These are phyloP conservation scores for Annulohypoxylon stygium DNA, from an alignment of 495 filamentous ascomycete species.

Conservation along the genomic window DNA sequence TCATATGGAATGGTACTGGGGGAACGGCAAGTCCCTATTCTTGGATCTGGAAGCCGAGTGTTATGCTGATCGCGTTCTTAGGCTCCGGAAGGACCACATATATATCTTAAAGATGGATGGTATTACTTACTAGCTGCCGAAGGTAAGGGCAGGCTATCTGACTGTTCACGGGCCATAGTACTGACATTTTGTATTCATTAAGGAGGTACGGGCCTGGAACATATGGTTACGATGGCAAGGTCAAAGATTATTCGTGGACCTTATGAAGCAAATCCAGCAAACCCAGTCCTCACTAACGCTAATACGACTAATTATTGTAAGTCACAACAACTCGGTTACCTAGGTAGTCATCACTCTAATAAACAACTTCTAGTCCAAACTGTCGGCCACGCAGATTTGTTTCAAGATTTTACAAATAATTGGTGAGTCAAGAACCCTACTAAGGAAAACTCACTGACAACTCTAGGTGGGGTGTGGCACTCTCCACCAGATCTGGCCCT, in stretches of 20 bases:
- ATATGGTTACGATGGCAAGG: slow-evolving; percentile 66
- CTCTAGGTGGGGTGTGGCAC: slow-evolving; percentile 57
- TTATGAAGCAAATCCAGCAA: slow-evolving; percentile 64
- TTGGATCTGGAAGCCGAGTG: not conserved
- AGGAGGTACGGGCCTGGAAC: slow-evolving; percentile 69
- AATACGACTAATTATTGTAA: slow-evolving; percentile 63
- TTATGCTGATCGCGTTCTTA: slow-evolving; percentile 35
- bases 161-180: not conserved
- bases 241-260: slow-evolving; percentile 66
- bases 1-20: slow-evolving; percentile 61
- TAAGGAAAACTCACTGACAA: not conserved
- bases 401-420: slow-evolving; percentile 64
- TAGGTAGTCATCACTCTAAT: not conserved
- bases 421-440: slow-evolving; percentile 58
- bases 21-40: slow-evolving; percentile 44
- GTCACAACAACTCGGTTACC: not conserved
- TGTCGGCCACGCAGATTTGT: slow-evolving; percentile 64
- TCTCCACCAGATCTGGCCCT: slow-evolving; percentile 62
- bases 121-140: slow-evolving; percentile 77
- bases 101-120: slow-evolving; percentile 71
- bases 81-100: slow-evolving; percentile 74
- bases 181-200: not conserved
- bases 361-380: slow-evolving; percentile 57
- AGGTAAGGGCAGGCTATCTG: slow-evolving; percentile 50
- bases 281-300: slow-evolving; percentile 68